These are phyloP conservation scores for Colletotrichum gloeosporioides DNA, from an alignment of 2,329 filamentous ascomycete species.

Conservation along the genomic window DNA sequence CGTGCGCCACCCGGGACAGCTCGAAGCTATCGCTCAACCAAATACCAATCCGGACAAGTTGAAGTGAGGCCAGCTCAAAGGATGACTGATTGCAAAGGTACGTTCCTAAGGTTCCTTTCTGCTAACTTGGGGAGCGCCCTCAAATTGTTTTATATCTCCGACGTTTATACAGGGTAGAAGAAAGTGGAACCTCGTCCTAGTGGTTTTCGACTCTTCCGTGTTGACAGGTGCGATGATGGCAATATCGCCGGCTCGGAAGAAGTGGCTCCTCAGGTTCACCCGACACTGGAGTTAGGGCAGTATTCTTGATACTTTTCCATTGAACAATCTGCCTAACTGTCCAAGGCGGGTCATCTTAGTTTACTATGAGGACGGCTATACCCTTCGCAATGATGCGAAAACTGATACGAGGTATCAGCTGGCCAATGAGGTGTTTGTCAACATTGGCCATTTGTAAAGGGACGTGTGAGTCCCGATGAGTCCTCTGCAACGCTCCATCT, in stretches of 20 bases:
- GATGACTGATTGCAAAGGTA: not conserved
- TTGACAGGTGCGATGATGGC: not conserved
- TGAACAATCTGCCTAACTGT: not conserved
- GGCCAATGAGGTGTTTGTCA: not conserved
- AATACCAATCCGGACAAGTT: not conserved
- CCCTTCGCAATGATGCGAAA: not conserved
- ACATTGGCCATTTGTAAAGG: not conserved
- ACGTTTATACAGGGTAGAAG: not conserved
- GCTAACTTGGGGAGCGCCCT: not conserved
- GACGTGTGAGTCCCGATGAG: not conserved
- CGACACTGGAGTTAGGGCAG: not conserved
- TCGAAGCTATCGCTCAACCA: not conserved
- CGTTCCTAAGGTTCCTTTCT: not conserved
- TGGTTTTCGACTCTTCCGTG: not conserved
- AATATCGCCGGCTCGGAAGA: not conserved
- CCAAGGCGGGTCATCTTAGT: not conserved
- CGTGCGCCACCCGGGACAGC: not conserved
- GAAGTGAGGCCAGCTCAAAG: not conserved
- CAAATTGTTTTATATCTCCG: not conserved
- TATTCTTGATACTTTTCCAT: not conserved
- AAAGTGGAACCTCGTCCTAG: not conserved
- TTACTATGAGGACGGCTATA: not conserved
- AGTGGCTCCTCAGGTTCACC: not conserved
- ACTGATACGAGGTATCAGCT: not conserved
- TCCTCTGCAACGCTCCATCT: not conserved